phyloP scores from a whole-genome alignment of 345 rosid genomes.

The Arabis alpina region DNA sequence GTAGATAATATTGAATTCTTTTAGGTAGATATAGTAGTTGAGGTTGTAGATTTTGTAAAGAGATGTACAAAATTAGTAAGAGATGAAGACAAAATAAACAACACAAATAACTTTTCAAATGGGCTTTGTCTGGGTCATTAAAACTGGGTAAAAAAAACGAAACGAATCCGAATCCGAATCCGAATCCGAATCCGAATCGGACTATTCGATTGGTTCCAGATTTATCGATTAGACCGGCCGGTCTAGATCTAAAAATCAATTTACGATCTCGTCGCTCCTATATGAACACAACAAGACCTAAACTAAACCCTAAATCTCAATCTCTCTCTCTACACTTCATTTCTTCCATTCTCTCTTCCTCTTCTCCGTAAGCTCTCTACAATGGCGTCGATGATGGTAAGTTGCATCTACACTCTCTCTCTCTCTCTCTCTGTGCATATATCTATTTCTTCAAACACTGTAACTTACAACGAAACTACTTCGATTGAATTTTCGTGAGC shows the following conservation, averaged over 20 bases:
- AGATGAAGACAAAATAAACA: no score
- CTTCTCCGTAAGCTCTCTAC: conserved; percentile 35
- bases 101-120: background rate
- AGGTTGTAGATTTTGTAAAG: no score
- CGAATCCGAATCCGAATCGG: background rate
- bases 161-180: no score
- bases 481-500: conserved; percentile 34
- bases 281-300: conserved; percentile 23
- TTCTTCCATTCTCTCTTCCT: conserved; percentile 24
- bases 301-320: conserved; percentile 45
- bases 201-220: background rate
- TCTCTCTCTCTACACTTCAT: conserved; percentile 11
- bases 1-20: no score
- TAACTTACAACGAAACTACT: background rate
- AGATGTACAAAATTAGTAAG: no score
- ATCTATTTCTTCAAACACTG: background rate
- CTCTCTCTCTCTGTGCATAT: background rate
- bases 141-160: background rate
- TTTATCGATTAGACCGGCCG: conserved; percentile 31
- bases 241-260: conserved; percentile 32
- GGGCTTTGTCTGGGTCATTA: background rate
- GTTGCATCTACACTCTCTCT: conserved; percentile 16
- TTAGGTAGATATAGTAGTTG: no score
- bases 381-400: conserved; percentile 59
- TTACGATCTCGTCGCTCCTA: conserved; percentile 22